Percentiles rank a stretch among this genome's conserved stretches.
Conservation (phyloP, 2,329 filamentous ascomycete species). For the Pyrenophora tritici-repentis region DNA sequence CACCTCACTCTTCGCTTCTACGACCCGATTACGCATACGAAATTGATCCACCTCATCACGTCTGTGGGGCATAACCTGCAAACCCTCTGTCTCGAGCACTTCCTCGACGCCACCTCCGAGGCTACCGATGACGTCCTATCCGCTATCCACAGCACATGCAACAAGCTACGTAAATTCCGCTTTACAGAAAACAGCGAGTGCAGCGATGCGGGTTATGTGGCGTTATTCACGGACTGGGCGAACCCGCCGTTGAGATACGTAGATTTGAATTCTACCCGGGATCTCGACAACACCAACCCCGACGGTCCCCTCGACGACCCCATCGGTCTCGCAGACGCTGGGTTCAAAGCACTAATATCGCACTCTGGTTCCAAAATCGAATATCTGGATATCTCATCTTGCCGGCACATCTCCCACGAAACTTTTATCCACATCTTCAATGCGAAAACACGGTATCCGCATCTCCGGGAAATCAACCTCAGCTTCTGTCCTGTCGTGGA, state of each 20-base stretch:
- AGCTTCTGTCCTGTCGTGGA: conserved; percentile 74
- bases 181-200: conserved; percentile 76
- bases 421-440: conserved; percentile 78
- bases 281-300: conserved; percentile 73
- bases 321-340: conserved; percentile 74
- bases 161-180: conserved; percentile 73
- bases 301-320: conserved; percentile 62
- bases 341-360: conserved; percentile 79
- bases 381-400: conserved; percentile 78
- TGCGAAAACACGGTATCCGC: conserved; percentile 63
- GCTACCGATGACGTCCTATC: conserved; percentile 60
- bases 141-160: conserved; percentile 72
- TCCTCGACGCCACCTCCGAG: conserved; percentile 68
- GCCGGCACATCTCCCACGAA: conserved; percentile 75
- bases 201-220: conserved; percentile 74
- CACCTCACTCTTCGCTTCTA: conserved; percentile 76
- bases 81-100: conserved; percentile 77
- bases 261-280: conserved; percentile 78
- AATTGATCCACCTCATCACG: conserved; percentile 65
- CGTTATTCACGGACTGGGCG: conserved; percentile 75
- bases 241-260: conserved; percentile 73
- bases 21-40: conserved; percentile 59
- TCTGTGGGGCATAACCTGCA: conserved; percentile 68
- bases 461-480: conserved; percentile 73
- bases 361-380: conserved; percentile 74